Evolutionary conservation across 169 alveolate genomes (phyloP).

Genomic region (Eimeria tenella): DNA sequence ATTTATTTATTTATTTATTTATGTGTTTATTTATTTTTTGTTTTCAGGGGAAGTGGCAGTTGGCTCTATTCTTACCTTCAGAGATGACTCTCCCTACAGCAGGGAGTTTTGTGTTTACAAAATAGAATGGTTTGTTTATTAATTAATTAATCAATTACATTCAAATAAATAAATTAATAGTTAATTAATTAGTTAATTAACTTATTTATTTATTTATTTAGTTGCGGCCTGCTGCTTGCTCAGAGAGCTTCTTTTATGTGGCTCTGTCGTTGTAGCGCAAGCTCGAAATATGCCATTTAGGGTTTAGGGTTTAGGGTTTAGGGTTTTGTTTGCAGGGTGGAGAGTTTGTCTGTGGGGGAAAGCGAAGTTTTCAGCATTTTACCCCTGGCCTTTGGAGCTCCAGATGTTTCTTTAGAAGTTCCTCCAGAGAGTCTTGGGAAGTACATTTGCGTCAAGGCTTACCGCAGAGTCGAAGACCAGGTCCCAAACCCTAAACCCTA

Average conservation of each 20-base stretch:
- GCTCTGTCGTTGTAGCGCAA: too few species aligned
- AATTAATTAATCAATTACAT: too few species aligned
- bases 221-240: too few species aligned
- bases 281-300: too few species aligned
- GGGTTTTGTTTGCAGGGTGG: constrained; percentile 17
- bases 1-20: too few species aligned
- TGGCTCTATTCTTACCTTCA: not conserved
- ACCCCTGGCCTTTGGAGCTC: not conserved
- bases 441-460: constrained; percentile 42
- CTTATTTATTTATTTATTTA: not conserved
- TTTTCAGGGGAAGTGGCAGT: constrained; percentile 32
- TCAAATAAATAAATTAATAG: too few species aligned
- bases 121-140: constrained; percentile 4
- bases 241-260: too few species aligned
- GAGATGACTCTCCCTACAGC: constrained; percentile 24
- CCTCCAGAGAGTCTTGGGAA: constrained; percentile 38
- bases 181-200: not conserved
- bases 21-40: not conserved
- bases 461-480: constrained; percentile 65
- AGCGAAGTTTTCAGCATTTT: not conserved
- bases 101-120: constrained; percentile 1
- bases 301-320: too few species aligned
- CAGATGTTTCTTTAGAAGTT: not conserved
- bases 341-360: constrained; percentile 33
- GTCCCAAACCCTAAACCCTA: constrained; percentile 8